Conservation (phyloP, 306 rosid genomes). For the Ammopiptanthus mongolicus region DNA sequence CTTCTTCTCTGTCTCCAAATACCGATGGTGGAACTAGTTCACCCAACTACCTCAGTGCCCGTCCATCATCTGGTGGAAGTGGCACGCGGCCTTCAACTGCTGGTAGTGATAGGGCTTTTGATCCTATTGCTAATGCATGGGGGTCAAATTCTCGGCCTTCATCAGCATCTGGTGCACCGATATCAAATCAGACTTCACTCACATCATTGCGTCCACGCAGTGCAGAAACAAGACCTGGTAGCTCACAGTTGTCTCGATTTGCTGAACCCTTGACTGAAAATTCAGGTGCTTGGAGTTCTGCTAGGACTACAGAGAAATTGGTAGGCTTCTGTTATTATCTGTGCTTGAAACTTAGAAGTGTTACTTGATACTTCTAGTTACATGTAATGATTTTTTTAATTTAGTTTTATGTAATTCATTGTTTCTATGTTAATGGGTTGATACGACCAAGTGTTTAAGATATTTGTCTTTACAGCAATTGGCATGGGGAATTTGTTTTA, state of each 20-base stretch:
- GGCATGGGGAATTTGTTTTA: not conserved
- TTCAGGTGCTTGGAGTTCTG: conserved; percentile 71
- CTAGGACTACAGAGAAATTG: conserved; percentile 78
- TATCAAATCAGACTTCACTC: conserved; percentile 67
- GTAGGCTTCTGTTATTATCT: conserved; percentile 36
- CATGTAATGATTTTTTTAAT: not conserved
- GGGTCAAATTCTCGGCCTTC: conserved; percentile 92
- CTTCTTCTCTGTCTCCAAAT: conserved; percentile 74
- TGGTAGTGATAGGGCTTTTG: conserved; percentile 79
- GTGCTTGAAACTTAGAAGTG: not conserved
- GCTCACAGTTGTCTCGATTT: conserved; percentile 93
- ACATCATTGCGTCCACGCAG: conserved; percentile 85
- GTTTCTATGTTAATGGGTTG: not conserved
- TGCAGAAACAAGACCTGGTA: conserved; percentile 96
- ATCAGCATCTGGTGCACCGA: conserved; percentile 79
- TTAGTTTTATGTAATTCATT: not conserved
- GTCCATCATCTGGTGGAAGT: conserved; percentile 91
- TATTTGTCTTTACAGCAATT: not conserved
- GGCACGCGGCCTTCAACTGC: conserved; percentile 94
- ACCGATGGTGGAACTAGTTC: conserved; percentile 73
- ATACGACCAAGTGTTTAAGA: not conserved
- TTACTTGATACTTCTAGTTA: not conserved
- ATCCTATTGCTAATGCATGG: conserved; percentile 54
- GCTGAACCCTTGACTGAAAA: conserved; percentile 72
- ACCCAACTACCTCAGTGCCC: conserved; percentile 73